A percentile compares a stretch with the other conserved stretches of the same genome.
Evolutionary conservation across 306 rosid species (phyloP).

Genomic region (Quillaja saponaria): DNA sequence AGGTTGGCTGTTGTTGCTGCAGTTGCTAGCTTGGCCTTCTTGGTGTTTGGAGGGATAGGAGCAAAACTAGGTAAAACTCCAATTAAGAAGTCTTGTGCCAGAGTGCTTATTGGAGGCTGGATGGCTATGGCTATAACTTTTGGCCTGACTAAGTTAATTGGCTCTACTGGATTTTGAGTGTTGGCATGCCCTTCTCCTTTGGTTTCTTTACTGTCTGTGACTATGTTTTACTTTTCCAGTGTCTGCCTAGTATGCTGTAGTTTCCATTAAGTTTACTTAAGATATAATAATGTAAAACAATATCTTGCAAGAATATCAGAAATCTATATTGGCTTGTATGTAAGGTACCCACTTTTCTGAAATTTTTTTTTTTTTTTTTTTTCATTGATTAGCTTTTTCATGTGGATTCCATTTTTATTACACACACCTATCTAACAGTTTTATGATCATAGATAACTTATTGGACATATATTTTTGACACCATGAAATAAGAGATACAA

Average conservation of each 20-base stretch:
- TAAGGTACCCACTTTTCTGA: no score
- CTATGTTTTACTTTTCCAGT: no score
- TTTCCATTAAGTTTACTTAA: no score
- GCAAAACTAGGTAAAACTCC: conserved; percentile 48
- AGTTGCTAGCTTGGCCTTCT: conserved; percentile 45
- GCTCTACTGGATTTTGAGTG: conserved; percentile 34
- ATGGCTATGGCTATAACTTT: conserved; percentile 64
- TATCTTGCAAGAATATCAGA: no score
- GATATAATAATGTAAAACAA: no score
- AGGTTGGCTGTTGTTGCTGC: conserved; percentile 47
- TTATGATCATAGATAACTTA: no score
- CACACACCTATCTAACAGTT: no score
- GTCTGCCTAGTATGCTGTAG: no score
- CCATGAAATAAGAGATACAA: neutral
- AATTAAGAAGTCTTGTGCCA: conserved; percentile 34
- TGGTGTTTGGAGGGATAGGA: conserved; percentile 51
- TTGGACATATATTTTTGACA: neutral
- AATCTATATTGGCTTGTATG: no score
- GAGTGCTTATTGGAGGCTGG: conserved; percentile 58
- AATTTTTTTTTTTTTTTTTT: no score
- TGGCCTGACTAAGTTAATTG: conserved; percentile 55
- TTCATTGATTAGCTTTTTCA: no score
- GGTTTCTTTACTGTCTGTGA: neutral
- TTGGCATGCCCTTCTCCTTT: neutral
- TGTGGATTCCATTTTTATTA: no score